A percentile compares a stretch with the other conserved stretches of the same genome.
phyloP scores from a whole-genome alignment of 1,139 yeast species.

The Nakaseomyces delphensis region DNA sequence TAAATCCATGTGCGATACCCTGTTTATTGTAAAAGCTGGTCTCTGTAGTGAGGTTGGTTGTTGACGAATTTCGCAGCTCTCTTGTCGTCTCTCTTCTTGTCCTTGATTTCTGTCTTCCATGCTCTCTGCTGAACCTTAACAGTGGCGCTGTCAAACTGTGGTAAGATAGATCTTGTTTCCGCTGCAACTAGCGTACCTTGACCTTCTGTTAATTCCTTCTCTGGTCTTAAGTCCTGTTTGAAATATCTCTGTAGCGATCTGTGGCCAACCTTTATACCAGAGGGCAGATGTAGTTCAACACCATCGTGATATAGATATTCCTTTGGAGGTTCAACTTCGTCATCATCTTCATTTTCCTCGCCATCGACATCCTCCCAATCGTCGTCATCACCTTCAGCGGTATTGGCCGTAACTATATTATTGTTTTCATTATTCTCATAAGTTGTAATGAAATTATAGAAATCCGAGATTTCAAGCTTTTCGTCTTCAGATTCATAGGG shows the following conservation, averaged over 20 bases:
- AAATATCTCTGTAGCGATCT: slow-evolving; percentile 80
- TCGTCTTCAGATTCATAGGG: slow-evolving; percentile 85
- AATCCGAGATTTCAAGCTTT: slow-evolving; percentile 80
- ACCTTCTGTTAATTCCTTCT: slow-evolving; percentile 66
- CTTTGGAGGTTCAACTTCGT: slow-evolving; percentile 41
- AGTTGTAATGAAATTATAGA: slow-evolving; percentile 71
- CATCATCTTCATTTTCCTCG: slow-evolving; percentile 38
- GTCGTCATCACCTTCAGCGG: slow-evolving; percentile 33
- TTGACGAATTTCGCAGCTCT: slow-evolving; percentile 75
- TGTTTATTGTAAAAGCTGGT: slow-evolving; percentile 67
- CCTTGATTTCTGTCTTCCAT: slow-evolving; percentile 65
- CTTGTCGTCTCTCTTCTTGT: slow-evolving; percentile 64
- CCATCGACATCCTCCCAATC: slow-evolving; percentile 33
- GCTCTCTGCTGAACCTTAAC: slow-evolving; percentile 59
- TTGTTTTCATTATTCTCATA: slow-evolving; percentile 41
- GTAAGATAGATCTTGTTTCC: slow-evolving; percentile 66
- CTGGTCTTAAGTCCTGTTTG: slow-evolving; percentile 75
- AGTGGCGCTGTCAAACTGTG: slow-evolving; percentile 44
- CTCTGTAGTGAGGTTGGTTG: slow-evolving; percentile 86
- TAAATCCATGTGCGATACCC: not conserved
- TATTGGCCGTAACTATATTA: slow-evolving; percentile 29
- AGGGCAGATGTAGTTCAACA: slow-evolving; percentile 71
- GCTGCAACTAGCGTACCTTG: slow-evolving; percentile 93
- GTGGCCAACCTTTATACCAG: slow-evolving; percentile 84
- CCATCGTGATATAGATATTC: slow-evolving; percentile 53